Conservation (phyloP, 1,284 basidiomycete species). For the Apiotrichum porosum region DNA sequence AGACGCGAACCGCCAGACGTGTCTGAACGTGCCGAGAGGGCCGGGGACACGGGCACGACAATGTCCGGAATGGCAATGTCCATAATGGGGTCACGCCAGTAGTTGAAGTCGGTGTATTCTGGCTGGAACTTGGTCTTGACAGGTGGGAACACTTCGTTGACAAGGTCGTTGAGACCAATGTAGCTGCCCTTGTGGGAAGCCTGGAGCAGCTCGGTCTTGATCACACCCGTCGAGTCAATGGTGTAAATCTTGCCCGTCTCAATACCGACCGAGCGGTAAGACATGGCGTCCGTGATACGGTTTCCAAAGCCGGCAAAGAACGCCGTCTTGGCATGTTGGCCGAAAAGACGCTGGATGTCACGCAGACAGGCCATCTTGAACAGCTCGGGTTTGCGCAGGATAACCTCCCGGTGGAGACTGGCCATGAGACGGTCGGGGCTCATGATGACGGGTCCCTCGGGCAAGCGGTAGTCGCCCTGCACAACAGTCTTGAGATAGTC, state of each 20-base stretch:
- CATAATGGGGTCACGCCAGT: slow-evolving; percentile 77
- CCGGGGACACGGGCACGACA: slow-evolving; percentile 75
- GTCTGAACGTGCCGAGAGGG: slow-evolving; percentile 86
- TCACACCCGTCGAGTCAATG: slow-evolving; percentile 90
- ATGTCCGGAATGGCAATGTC: slow-evolving; percentile 82
- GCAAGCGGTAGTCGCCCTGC: slow-evolving; percentile 91
- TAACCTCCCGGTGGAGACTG: slow-evolving; percentile 93
- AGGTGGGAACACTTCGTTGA: slow-evolving; percentile 99
- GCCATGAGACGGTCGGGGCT: slow-evolving; percentile 94
- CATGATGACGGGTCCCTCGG: slow-evolving; percentile 99
- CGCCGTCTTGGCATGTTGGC: slow-evolving; percentile 56
- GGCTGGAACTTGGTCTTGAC: slow-evolving; percentile 80
- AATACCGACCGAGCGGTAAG: slow-evolving; percentile 92
- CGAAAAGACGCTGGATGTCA: slow-evolving; percentile 91
- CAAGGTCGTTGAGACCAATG: slow-evolving; percentile 78
- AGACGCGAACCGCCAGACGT: slow-evolving; percentile 61
- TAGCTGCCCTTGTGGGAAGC: slow-evolving; percentile 82
- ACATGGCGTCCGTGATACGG: slow-evolving; percentile 94
- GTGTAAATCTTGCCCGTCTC: slow-evolving; percentile 95
- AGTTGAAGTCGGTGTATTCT: slow-evolving; percentile 96
- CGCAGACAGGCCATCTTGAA: slow-evolving; percentile 99
- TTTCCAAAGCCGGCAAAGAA: slow-evolving; percentile 99
- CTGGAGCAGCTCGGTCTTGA: slow-evolving; percentile 95
- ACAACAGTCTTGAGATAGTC: slow-evolving; percentile 93
- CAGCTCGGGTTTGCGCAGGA: slow-evolving; percentile 96